These are phyloP conservation scores for Besnoitia besnoiti DNA, from an alignment of 169 alveolate genomes.

Conservation along the genomic window DNA sequence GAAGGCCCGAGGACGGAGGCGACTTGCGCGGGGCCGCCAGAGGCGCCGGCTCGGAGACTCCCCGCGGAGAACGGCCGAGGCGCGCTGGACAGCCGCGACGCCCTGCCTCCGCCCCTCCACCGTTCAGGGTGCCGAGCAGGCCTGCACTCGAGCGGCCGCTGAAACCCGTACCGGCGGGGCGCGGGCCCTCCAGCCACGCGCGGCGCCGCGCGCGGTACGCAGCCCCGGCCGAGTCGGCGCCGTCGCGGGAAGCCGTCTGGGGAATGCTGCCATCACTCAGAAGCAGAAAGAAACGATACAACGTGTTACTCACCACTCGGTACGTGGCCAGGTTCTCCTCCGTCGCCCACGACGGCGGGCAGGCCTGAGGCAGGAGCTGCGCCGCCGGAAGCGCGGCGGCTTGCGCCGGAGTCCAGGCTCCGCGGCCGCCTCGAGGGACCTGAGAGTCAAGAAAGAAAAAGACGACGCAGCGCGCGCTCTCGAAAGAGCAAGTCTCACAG, in stretches of 20 bases:
- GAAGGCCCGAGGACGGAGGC: background rate
- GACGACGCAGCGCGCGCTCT: no score
- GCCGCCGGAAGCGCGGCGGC: background rate
- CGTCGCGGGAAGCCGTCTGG: background rate
- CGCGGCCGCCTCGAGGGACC: no score
- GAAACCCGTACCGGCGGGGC: background rate
- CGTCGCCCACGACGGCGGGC: background rate
- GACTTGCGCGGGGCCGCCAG: no score
- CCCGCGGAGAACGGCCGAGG: background rate
- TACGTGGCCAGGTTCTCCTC: conserved; percentile 11
- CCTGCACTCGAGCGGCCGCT: background rate
- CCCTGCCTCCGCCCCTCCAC: background rate
- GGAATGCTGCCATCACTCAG: background rate
- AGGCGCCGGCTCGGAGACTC: no score
- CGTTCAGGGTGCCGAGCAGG: background rate
- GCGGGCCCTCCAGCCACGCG: background rate
- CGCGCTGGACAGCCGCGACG: background rate
- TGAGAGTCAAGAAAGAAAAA: no score
- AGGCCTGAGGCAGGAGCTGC: background rate
- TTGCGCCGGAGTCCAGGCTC: no score
- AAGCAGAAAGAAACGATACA: background rate
- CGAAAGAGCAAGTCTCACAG: no score
- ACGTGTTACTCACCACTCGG: background rate
- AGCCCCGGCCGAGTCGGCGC: background rate
- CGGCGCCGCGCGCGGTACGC: background rate